Evolutionary conservation across 805 yeast species (phyloP).

Genomic region (Kregervanrija delftensis): DNA sequence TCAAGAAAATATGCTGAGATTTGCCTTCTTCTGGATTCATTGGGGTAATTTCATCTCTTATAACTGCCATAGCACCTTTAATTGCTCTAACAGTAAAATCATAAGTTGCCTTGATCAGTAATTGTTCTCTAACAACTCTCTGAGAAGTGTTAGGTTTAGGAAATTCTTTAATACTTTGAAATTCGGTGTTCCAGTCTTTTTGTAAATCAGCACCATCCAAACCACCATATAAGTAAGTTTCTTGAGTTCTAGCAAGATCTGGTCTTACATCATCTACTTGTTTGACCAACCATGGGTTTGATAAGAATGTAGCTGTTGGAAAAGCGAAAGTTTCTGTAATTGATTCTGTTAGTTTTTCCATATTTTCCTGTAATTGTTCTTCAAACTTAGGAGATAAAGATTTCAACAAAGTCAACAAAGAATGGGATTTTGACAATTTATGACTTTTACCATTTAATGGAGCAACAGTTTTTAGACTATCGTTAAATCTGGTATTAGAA

Average conservation of each 20-base stretch:
- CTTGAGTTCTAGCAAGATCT: slow-evolving; percentile 58
- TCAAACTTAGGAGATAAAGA: slow-evolving; percentile 59
- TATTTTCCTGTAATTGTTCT: slow-evolving; percentile 46
- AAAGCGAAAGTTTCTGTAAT: slow-evolving; percentile 51
- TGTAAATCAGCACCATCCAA: slow-evolving; percentile 49
- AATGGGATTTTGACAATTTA: slow-evolving; percentile 33
- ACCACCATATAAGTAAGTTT: slow-evolving; percentile 45
- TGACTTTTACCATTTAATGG: slow-evolving; percentile 24
- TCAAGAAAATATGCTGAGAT: slow-evolving; percentile 59
- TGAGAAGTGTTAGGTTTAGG: slow-evolving; percentile 49
- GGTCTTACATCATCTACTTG: slow-evolving; percentile 26
- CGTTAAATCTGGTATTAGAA: slow-evolving; percentile 63
- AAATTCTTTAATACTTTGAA: slow-evolving; percentile 74
- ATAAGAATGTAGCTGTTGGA: slow-evolving; percentile 54
- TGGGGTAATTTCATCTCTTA: slow-evolving; percentile 67
- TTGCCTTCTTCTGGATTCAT: slow-evolving; percentile 72
- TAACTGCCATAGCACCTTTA: slow-evolving; percentile 70
- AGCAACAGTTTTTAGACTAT: slow-evolving; percentile 35
- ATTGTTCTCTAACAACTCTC: slow-evolving; percentile 67
- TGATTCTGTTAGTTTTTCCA: slow-evolving; percentile 33
- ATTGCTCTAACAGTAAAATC: slow-evolving; percentile 76
- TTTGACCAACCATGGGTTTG: slow-evolving; percentile 74
- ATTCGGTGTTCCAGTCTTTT: slow-evolving; percentile 89
- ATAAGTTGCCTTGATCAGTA: slow-evolving; percentile 60
- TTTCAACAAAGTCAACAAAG: slow-evolving; percentile 55